Evolutionary conservation across 1,284 basidiomycete species (phyloP).

Genomic region (Leccinum fuscescens): DNA sequence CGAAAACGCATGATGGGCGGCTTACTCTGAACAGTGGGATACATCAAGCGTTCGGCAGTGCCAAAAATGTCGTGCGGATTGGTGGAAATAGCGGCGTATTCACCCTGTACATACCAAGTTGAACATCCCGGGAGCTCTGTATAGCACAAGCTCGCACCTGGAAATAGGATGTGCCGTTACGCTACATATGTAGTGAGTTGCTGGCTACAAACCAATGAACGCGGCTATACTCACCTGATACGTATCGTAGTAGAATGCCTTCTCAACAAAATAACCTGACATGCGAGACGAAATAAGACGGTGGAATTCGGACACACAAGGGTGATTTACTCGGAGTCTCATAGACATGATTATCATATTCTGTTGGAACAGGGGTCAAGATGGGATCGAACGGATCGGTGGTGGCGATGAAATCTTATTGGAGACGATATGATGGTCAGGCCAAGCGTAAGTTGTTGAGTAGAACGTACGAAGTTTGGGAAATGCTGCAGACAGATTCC

Average conservation of each 20-base stretch:
- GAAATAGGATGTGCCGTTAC: slow-evolving; percentile 53
- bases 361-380: slow-evolving; percentile 50
- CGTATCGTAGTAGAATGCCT: slow-evolving; percentile 61
- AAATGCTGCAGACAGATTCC: slow-evolving; percentile 54
- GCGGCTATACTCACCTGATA: slow-evolving; percentile 39
- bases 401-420: slow-evolving; percentile 61
- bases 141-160: slow-evolving; percentile 24
- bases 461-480: slow-evolving; percentile 54
- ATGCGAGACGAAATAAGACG: not conserved
- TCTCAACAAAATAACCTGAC: slow-evolving; percentile 55
- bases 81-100: slow-evolving; percentile 68
- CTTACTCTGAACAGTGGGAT: slow-evolving; percentile 52
- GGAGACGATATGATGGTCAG: slow-evolving; percentile 2
- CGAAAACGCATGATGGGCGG: not conserved
- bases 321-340: slow-evolving; percentile 44
- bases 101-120: slow-evolving; percentile 44
- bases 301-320: not conserved
- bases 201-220: not conserved
- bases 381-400: slow-evolving; percentile 45
- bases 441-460: slow-evolving; percentile 1
- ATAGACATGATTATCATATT: slow-evolving; percentile 69
- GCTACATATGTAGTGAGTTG: slow-evolving; percentile 29
- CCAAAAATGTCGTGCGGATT: slow-evolving; percentile 58
- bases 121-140: not conserved
- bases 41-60: slow-evolving; percentile 50